Conservation (phyloP, 495 filamentous ascomycete species). For the Penicillium pulvis region DNA sequence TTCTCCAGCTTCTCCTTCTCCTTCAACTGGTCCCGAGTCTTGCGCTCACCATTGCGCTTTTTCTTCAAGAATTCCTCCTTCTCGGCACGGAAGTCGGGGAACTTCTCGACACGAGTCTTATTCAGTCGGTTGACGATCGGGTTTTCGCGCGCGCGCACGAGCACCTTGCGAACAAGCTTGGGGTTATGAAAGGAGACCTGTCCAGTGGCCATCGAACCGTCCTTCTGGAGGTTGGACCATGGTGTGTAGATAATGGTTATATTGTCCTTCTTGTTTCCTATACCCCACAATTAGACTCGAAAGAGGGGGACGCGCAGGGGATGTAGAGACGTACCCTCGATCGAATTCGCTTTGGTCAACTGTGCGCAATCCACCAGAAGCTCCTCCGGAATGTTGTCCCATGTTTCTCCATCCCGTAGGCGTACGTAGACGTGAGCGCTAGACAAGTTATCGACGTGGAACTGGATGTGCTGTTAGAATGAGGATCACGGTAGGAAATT, state of each 20-base stretch:
- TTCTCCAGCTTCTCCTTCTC: slow-evolving; percentile 77
- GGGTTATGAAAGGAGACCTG: slow-evolving; percentile 94
- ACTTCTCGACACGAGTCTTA: slow-evolving; percentile 88
- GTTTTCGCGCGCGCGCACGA: slow-evolving; percentile 78
- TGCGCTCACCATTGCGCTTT: slow-evolving; percentile 69
- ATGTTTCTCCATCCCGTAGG: slow-evolving; percentile 75
- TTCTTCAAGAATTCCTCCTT: slow-evolving; percentile 72
- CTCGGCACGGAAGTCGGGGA: slow-evolving; percentile 77
- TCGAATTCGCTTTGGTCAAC: slow-evolving; percentile 97
- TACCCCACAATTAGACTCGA: neutral
- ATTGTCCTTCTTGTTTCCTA: slow-evolving; percentile 98
- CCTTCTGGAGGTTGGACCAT: slow-evolving; percentile 95
- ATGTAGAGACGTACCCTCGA: slow-evolving; percentile 66
- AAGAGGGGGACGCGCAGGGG: neutral
- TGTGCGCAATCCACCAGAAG: slow-evolving; percentile 88
- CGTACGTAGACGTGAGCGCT: slow-evolving; percentile 95
- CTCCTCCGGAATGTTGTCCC: slow-evolving; percentile 77
- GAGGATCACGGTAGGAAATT: slow-evolving; percentile 20
- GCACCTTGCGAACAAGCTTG: slow-evolving; percentile 77
- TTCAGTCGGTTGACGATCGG: slow-evolving; percentile 92
- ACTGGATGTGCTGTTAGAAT: slow-evolving; percentile 50
- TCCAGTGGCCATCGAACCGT: slow-evolving; percentile 92
- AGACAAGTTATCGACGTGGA: slow-evolving; percentile 97
- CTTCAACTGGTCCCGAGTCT: slow-evolving; percentile 66
- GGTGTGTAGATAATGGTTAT: slow-evolving; percentile 95